Evolutionary conservation across 2,329 filamentous ascomycete genomes (phyloP).

Genomic region (Neocatenulostroma microsporum): DNA sequence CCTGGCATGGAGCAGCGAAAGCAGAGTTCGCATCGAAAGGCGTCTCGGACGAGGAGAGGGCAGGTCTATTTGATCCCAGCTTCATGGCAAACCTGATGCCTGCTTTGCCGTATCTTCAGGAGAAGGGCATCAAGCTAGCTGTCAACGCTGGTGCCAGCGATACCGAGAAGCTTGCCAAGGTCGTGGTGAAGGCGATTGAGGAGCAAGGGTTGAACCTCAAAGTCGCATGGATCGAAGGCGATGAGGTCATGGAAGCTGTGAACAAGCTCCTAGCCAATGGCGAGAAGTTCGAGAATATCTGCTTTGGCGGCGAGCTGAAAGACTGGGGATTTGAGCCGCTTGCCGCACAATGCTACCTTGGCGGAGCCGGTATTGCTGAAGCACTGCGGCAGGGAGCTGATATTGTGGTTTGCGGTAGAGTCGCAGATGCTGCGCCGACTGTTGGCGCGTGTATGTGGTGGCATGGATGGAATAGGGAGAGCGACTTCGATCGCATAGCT

Average conservation of each 20-base stretch:
- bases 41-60: background rate
- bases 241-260: constrained; percentile 16
- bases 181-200: constrained; percentile 27
- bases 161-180: constrained; percentile 43
- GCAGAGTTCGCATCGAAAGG: constrained; percentile 1
- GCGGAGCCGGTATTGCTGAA: constrained; percentile 33
- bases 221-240: constrained; percentile 40
- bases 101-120: constrained; percentile 3
- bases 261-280: constrained; percentile 3
- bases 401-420: constrained; percentile 36
- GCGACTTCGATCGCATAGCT: constrained; percentile 31
- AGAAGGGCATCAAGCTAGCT: constrained; percentile 45
- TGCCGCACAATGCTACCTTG: constrained; percentile 12
- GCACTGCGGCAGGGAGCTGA: constrained; percentile 33
- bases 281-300: constrained; percentile 8
- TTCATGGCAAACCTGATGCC: constrained; percentile 9
- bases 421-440: constrained; percentile 35
- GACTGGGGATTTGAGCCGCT: constrained; percentile 9
- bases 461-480: constrained; percentile 31
- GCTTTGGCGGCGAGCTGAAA: constrained; percentile 5
- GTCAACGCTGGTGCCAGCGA: constrained; percentile 49
- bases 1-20: constrained; percentile 5
- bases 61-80: constrained; percentile 7
- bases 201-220: constrained; percentile 30
- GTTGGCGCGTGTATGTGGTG: constrained; percentile 36